Percentiles rank a stretch among this genome's conserved stretches.
Conservation (phyloP, 2,329 filamentous ascomycete genomes). For the Penicillium sp. region DNA sequence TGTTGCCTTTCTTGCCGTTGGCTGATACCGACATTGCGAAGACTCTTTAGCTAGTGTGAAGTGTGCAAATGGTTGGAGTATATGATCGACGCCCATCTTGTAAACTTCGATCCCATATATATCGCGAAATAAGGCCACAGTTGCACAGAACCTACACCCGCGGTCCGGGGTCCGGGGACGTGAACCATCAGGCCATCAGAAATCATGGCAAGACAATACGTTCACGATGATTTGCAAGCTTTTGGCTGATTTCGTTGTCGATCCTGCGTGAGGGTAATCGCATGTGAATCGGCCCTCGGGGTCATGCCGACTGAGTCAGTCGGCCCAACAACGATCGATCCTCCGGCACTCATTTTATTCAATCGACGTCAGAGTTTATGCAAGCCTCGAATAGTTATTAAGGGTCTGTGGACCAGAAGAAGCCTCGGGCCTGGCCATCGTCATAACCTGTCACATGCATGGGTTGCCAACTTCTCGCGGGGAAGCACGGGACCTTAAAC, state of each 20-base stretch:
- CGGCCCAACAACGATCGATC: not conserved
- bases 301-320: slow-evolving; percentile 9
- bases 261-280: not conserved
- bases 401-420: not conserved
- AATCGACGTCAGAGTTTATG: not conserved
- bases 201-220: not conserved
- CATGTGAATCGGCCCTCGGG: slow-evolving; percentile 1
- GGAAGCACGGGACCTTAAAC: not conserved
- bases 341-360: not conserved
- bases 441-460: not conserved
- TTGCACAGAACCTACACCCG: not conserved
- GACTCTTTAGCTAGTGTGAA: too few species aligned
- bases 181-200: not conserved
- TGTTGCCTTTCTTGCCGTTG: slow-evolving; percentile 11
- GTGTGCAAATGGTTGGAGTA: not conserved
- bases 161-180: slow-evolving; percentile 2
- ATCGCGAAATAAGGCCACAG: not conserved
- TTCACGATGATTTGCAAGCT: not conserved
- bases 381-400: not conserved
- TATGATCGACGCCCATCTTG: not conserved
- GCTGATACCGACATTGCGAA: slow-evolving; percentile 2
- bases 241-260: not conserved
- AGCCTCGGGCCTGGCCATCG: not conserved
- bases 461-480: not conserved
- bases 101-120: not conserved